Conservation (phyloP, 306 rosid species). For the Gleditsia sinensis region DNA sequence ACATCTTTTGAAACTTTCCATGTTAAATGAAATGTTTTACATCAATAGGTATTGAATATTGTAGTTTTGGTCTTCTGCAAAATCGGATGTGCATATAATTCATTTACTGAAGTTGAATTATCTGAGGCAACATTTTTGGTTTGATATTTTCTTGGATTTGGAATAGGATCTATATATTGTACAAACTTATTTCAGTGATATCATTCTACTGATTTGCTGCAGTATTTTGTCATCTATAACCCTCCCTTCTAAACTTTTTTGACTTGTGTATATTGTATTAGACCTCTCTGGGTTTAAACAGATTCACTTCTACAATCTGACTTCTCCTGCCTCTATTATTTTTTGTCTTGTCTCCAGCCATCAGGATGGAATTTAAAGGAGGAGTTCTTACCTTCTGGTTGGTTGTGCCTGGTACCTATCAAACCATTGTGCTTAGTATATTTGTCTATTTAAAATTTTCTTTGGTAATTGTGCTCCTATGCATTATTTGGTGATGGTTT, state of each 20-base stretch:
- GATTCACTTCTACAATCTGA: constrained; percentile 20
- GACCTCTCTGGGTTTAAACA: constrained; percentile 13
- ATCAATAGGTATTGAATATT: not conserved
- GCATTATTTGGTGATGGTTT: constrained; percentile 25
- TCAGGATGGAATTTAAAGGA: constrained; percentile 91
- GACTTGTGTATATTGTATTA: constrained; percentile 1
- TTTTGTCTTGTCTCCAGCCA: constrained; percentile 68
- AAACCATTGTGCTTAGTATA: constrained; percentile 20
- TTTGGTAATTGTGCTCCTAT: not conserved
- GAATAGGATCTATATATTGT: not conserved
- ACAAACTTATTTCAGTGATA: not conserved
- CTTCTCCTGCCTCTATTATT: constrained; percentile 10
- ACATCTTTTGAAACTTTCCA: not conserved
- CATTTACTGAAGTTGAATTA: constrained; percentile 7
- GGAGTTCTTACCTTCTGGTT: constrained; percentile 87
- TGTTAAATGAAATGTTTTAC: not conserved
- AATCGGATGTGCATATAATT: not conserved
- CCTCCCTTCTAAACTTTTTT: constrained; percentile 13
- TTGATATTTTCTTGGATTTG: not conserved
- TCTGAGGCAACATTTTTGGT: not conserved
- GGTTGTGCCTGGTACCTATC: constrained; percentile 85
- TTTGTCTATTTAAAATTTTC: constrained; percentile 25
- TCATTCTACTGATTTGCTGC: not conserved
- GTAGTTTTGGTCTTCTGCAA: constrained; percentile 10
- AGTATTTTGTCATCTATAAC: constrained; percentile 13